Base-by-base conservation (phyloP, 2,329 filamentous ascomycete genomes). In the Cryphonectria japonica region DNA sequence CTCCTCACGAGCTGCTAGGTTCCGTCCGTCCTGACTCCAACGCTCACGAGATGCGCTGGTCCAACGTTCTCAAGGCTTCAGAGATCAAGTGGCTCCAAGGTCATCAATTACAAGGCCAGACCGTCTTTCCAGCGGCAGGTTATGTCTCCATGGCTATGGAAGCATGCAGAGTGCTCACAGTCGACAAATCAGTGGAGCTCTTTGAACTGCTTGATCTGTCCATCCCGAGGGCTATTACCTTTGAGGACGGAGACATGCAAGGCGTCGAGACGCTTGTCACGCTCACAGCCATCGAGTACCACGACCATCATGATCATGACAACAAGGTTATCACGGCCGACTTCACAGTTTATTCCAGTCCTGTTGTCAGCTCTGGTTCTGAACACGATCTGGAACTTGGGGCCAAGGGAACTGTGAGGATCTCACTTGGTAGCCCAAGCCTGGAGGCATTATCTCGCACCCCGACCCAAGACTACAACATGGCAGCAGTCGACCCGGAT, bases 31-130 rank as follows among this genome's bases (percentile, higher is more conserved):
- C 64, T 0, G 57, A 70, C 2, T 43, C 37, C 9, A 57, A 52
- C 4, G 64, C 62, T 32, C 67, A 73, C 14, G 72, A 76, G n/a
- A 50, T 74, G 13, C 73, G 74, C 11, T 79, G 78, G 77, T 41
- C 68, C 1, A 77, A 79, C 61, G 50, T 76, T 7, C 73, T 80
- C 19, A 73, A 72, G 5, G 67, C 74, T 0, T 62, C 68, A 0
- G 77, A 80, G 37, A 69, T 80, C 0, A 74, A 77, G 0, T 86
- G 84, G 84, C 73, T 85, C 1, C 54, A 73, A 0, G 79, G 83
- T 6, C 83, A 86, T 41, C 69, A 73, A 7, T 26, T 78, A 22
- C 76, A 81, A 22, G 76, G 77, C 0, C 74, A 81, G 19, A 74
- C 78, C 16, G 75, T 85, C 0, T 84, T 83, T 43, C 84, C 84